A percentile compares a stretch with the other conserved stretches of the same genome.
Evolutionary conservation across 495 filamentous ascomycete species (phyloP).

Genomic region (Tuber calosporum): DNA sequence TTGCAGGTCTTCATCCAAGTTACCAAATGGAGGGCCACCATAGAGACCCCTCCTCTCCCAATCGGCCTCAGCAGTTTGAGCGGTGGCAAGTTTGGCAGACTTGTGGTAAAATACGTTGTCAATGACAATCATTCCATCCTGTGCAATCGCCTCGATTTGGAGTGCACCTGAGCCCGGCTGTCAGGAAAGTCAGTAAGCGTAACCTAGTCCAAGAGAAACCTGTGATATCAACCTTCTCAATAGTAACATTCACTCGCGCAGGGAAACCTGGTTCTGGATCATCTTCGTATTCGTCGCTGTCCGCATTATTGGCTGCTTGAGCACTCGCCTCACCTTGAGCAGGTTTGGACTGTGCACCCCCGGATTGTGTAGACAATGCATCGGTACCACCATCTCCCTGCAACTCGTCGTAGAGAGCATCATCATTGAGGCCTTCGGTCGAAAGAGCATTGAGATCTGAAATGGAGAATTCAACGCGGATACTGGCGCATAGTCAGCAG

Average conservation of each 20-base stretch:
- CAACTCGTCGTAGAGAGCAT: conserved; percentile 41
- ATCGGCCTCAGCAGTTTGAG: conserved; percentile 59
- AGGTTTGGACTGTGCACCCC: conserved; percentile 52
- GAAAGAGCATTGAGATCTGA: conserved; percentile 74
- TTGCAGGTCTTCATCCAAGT: conserved; percentile 93
- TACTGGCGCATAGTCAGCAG: conserved; percentile 50
- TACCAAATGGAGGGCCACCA: conserved; percentile 84
- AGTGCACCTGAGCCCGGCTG: conserved; percentile 59
- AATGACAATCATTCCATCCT: conserved; percentile 80
- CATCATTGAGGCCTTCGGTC: conserved; percentile 49
- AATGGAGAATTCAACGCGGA: conserved; percentile 87
- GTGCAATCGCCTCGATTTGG: conserved; percentile 75
- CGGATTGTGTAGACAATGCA: conserved; percentile 45
- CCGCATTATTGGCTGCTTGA: conserved; percentile 19
- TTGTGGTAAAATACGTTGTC: conserved; percentile 86
- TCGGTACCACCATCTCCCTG: conserved; percentile 43
- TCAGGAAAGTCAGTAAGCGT: conserved; percentile 12
- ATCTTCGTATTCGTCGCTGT: conserved; percentile 44
- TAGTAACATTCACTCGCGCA: conserved; percentile 72
- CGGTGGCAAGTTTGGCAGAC: conserved; percentile 61
- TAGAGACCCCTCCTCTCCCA: conserved; percentile 69
- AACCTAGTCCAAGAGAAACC: background rate
- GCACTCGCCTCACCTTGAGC: conserved; percentile 44
- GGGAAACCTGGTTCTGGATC: conserved; percentile 60
- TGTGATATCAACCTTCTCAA: conserved; percentile 62